phyloP scores from a whole-genome alignment of 2,329 filamentous ascomycete species.

The Penicillium oxalicum region DNA sequence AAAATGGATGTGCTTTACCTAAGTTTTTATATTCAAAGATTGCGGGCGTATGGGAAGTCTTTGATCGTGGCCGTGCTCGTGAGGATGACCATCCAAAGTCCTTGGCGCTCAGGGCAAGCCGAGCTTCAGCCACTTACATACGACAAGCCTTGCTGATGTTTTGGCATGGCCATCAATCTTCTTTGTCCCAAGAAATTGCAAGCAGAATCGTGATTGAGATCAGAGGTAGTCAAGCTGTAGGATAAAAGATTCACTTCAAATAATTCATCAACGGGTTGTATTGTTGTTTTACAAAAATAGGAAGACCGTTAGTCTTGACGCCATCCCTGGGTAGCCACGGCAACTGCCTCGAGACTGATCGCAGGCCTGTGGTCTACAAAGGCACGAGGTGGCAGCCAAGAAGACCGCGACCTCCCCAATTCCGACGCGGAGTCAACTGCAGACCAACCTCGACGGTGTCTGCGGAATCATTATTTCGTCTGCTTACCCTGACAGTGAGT shows the following conservation, averaged over 20 bases:
- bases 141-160: too few relatives aligned
- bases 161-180: too few relatives aligned
- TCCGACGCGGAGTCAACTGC: constrained; percentile 65
- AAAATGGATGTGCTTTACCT: too few relatives aligned
- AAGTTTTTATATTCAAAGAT: too few relatives aligned
- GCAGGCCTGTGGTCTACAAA: constrained; percentile 46
- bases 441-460: constrained; percentile 56
- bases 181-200: too few relatives aligned
- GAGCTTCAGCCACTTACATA: too few relatives aligned
- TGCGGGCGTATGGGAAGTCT: too few relatives aligned
- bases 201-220: too few relatives aligned
- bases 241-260: constrained; percentile 2
- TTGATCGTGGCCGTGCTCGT: too few relatives aligned
- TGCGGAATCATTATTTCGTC: constrained; percentile 42
- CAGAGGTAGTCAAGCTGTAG: too few relatives aligned
- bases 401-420: constrained; percentile 87
- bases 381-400: constrained; percentile 87
- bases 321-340: constrained; percentile 2
- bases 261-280: constrained; percentile 12
- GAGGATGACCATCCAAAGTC: too few relatives aligned
- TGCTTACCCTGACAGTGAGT: constrained; percentile 62
- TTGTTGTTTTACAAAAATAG: constrained; percentile 5
- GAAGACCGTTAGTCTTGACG: background rate
- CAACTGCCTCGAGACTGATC: constrained; percentile 6
- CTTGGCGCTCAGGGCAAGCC: too few relatives aligned